Evolutionary conservation across 2,329 filamentous ascomycete species (phyloP).

Genomic region (Alternaria panax): DNA sequence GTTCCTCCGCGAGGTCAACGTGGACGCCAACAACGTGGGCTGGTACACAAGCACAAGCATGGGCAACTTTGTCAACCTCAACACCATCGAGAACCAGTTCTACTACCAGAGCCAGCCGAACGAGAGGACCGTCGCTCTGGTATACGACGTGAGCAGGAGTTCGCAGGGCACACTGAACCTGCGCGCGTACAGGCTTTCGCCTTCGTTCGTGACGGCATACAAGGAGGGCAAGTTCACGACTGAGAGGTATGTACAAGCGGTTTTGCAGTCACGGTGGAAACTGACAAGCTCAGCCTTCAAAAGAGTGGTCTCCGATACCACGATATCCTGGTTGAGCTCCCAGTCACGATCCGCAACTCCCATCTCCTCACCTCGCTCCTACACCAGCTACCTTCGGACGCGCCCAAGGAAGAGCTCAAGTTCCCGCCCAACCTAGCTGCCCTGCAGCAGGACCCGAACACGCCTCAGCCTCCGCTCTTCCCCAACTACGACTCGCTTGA

Average conservation of each 20-base stretch:
- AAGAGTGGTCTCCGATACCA: slow-evolving; percentile 93
- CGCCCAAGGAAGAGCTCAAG: slow-evolving; percentile 71
- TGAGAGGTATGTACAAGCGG: slow-evolving; percentile 75
- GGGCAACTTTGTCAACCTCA: slow-evolving; percentile 96
- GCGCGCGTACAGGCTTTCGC: slow-evolving; percentile 89
- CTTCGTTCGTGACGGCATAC: slow-evolving; percentile 85
- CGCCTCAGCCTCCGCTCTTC: slow-evolving; percentile 71
- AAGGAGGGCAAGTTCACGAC: slow-evolving; percentile 98
- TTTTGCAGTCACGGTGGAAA: neutral
- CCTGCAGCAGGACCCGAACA: slow-evolving; percentile 69
- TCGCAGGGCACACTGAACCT: slow-evolving; percentile 90
- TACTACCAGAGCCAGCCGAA: slow-evolving; percentile 95
- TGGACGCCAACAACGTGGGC: slow-evolving; percentile 96
- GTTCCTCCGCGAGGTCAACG: slow-evolving; percentile 94
- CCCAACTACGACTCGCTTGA: slow-evolving; percentile 91
- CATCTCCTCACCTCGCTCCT: slow-evolving; percentile 95
- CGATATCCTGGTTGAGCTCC: slow-evolving; percentile 91
- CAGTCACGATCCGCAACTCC: slow-evolving; percentile 92
- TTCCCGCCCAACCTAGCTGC: slow-evolving; percentile 82
- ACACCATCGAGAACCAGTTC: slow-evolving; percentile 97
- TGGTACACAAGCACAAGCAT: slow-evolving; percentile 99
- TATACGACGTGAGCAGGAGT: slow-evolving; percentile 95
- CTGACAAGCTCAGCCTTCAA: slow-evolving; percentile 71
- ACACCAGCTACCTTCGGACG: slow-evolving; percentile 81
- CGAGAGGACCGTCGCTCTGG: slow-evolving; percentile 83